These are phyloP conservation scores for Megacollybia marginata DNA, from an alignment of 768 basidiomycete genomes.

Conservation along the genomic window DNA sequence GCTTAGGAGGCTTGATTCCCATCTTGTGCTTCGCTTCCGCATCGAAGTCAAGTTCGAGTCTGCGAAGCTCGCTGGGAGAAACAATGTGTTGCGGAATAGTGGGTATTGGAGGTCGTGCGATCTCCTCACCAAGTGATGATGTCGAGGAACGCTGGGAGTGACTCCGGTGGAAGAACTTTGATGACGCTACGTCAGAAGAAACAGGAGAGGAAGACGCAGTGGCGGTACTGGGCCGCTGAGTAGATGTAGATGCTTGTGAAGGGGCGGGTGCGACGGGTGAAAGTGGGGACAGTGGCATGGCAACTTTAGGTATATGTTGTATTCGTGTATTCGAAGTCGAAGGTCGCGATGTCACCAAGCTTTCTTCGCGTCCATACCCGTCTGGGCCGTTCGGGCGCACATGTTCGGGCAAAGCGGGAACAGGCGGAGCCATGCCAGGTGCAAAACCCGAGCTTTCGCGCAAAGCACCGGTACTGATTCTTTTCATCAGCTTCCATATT, in stretches of 20 bases:
- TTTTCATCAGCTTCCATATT: slow-evolving; percentile 65
- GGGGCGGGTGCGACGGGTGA: not conserved
- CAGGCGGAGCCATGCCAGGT: slow-evolving; percentile 37
- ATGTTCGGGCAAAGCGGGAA: slow-evolving; percentile 52
- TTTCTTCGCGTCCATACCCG: too few species aligned
- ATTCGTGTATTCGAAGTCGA: too few species aligned
- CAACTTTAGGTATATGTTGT: too few species aligned
- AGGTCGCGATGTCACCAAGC: too few species aligned
- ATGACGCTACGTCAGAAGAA: slow-evolving; percentile 49
- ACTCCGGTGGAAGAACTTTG: slow-evolving; percentile 39
- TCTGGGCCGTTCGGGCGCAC: not conserved
- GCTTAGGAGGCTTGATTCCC: not conserved
- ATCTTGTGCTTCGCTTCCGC: not conserved
- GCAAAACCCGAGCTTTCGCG: slow-evolving; percentile 20
- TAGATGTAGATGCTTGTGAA: slow-evolving; percentile 1
- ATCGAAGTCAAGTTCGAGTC: slow-evolving; percentile 23
- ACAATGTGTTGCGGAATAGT: slow-evolving; percentile 27
- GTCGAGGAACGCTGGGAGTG: slow-evolving; percentile 43
- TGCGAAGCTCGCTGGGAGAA: slow-evolving; percentile 46
- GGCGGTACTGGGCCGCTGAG: slow-evolving; percentile 34
- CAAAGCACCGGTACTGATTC: slow-evolving; percentile 57
- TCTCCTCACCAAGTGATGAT: slow-evolving; percentile 45
- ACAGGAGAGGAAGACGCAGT: slow-evolving; percentile 58
- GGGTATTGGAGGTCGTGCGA: slow-evolving; percentile 20
- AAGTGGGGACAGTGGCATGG: not conserved